phyloP scores from a whole-genome alignment of 352 stramenopile genomes.

The Thraustochytrium striatum region DNA sequence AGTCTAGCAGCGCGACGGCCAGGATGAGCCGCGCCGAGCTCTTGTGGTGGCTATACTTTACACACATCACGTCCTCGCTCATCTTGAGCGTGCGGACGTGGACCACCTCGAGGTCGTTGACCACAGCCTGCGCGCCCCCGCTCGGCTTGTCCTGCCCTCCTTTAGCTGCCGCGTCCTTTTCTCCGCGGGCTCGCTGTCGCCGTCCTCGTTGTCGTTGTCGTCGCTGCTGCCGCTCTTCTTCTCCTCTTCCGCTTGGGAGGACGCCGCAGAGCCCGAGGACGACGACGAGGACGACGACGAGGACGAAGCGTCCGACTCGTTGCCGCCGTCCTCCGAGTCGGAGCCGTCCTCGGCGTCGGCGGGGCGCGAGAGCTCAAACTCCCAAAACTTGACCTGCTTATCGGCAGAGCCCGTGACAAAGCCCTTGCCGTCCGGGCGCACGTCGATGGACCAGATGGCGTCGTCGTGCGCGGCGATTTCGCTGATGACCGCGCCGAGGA shows the following conservation, averaged over 20 bases:
- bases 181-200: not conserved
- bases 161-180: no score
- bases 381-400: conserved; percentile 97
- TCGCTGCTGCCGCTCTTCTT: not conserved
- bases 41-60: conserved; percentile 88
- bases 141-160: conserved; percentile 50
- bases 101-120: conserved; percentile 82
- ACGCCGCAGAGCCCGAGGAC: not conserved
- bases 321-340: not conserved
- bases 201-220: not conserved
- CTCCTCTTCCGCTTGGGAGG: not conserved
- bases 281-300: conserved; percentile 40
- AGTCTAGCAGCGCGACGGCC: conserved; percentile 85
- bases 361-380: conserved; percentile 79
- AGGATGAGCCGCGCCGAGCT: conserved; percentile 69
- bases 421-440: conserved; percentile 79
- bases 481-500: conserved; percentile 84
- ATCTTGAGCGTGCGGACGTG: conserved; percentile 96
- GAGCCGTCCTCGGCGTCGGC: conserved; percentile 44
- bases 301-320: conserved; percentile 18
- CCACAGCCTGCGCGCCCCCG: conserved; percentile 55
- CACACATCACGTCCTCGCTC: conserved; percentile 94
- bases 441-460: conserved; percentile 93
- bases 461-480: conserved; percentile 79
- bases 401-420: conserved; percentile 93